Conservation (phyloP, 768 basidiomycete genomes). For the Tulasnella sp. region DNA sequence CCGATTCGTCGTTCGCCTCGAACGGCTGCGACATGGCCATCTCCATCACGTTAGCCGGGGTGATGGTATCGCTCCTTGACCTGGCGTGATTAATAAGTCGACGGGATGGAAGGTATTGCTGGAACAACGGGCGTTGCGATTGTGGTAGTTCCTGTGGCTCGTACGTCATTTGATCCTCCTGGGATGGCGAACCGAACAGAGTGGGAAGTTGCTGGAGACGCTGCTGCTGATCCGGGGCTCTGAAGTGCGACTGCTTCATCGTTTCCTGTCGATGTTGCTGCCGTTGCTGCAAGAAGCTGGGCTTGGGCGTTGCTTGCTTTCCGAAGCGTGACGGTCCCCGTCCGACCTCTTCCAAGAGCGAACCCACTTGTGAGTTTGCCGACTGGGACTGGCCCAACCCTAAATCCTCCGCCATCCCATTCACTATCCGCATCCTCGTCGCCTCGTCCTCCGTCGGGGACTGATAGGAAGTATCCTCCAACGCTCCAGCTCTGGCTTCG, state of each 20-base stretch:
- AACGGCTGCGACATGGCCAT: background rate
- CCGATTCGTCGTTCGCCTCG: background rate
- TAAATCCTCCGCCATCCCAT: slow-evolving; percentile 13
- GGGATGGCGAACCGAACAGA: slow-evolving; percentile 14
- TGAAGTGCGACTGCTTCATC: background rate
- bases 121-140: slow-evolving; percentile 13
- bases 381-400: slow-evolving; percentile 23
- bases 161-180: slow-evolving; percentile 6
- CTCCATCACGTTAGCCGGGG: slow-evolving; percentile 2
- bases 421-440: slow-evolving; percentile 20
- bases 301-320: slow-evolving; percentile 14
- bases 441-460: slow-evolving; percentile 7
- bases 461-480: slow-evolving; percentile 2
- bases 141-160: background rate
- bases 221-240: background rate
- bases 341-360: slow-evolving; percentile 23
- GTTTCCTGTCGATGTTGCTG: background rate
- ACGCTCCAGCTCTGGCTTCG: slow-evolving; percentile 23
- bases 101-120: slow-evolving; percentile 4
- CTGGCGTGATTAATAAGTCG: background rate
- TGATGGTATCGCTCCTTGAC: slow-evolving; percentile 24
- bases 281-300: background rate
- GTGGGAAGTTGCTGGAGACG: background rate
- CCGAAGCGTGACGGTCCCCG: slow-evolving; percentile 23
- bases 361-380: slow-evolving; percentile 20